These are phyloP conservation scores for Nemania bipapillata DNA, from an alignment of 2,329 filamentous ascomycete genomes.

Conservation along the genomic window DNA sequence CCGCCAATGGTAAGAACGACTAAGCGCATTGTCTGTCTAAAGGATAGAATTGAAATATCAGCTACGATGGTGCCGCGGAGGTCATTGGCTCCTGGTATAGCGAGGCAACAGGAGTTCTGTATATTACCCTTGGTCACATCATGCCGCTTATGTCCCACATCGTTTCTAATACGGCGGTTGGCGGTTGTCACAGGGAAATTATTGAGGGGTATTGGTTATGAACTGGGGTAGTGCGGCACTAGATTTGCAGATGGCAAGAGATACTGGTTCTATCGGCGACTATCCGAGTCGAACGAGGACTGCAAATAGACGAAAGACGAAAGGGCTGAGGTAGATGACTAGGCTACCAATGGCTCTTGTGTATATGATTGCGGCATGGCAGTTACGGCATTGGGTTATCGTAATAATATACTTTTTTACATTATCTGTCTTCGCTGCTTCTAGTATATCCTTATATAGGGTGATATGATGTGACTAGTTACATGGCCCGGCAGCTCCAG, in stretches of 20 bases:
- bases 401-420: constrained; percentile 35
- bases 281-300: not conserved
- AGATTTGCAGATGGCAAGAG: constrained; percentile 15
- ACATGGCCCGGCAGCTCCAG: too few species aligned
- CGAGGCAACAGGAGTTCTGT: constrained; percentile 46
- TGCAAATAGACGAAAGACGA: not conserved
- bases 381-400: constrained; percentile 14
- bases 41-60: constrained; percentile 24
- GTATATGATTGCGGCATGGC: constrained; percentile 28
- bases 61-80: constrained; percentile 32
- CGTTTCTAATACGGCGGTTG: constrained; percentile 17
- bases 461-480: not conserved
- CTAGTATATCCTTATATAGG: not conserved
- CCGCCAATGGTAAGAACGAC: constrained; percentile 64
- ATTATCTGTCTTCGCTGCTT: not conserved
- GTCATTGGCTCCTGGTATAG: constrained; percentile 39
- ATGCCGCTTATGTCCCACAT: constrained; percentile 40
- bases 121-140: constrained; percentile 47
- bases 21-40: constrained; percentile 45
- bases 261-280: constrained; percentile 8
- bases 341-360: constrained; percentile 17
- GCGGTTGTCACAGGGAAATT: constrained; percentile 30
- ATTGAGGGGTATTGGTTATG: constrained; percentile 36
- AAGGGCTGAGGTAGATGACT: not conserved
- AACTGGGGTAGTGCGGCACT: constrained; percentile 25